Evolutionary conservation across 202 grass and related monocot genomes (phyloP).

Genomic region (Hordeum pubiflorum): DNA sequence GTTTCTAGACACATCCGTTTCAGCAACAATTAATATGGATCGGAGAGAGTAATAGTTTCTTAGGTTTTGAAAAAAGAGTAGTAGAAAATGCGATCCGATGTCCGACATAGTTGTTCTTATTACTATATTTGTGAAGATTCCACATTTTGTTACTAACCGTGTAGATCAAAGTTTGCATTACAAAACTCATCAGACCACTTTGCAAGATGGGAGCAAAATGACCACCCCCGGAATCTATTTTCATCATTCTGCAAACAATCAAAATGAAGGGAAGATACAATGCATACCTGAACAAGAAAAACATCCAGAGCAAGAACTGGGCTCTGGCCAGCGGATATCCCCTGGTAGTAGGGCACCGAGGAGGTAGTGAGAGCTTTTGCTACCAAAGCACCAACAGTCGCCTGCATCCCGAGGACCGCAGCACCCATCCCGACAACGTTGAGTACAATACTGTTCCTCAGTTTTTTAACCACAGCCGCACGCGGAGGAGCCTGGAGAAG

Average conservation of each 20-base stretch:
- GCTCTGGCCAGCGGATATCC: constrained; percentile 65
- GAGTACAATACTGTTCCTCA: constrained; percentile 60
- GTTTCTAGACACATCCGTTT: no score
- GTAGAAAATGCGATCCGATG: no score
- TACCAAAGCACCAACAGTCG: constrained; percentile 69
- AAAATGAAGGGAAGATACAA: background rate
- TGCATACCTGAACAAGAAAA: constrained; percentile 78
- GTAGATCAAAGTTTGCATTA: background rate
- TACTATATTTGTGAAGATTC: background rate
- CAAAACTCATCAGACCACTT: background rate
- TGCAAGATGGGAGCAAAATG: background rate
- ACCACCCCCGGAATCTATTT: background rate
- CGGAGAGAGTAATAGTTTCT: no score
- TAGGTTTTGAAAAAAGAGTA: no score
- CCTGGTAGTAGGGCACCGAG: constrained; percentile 72
- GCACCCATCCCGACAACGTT: constrained; percentile 82
- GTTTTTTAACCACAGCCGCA: constrained; percentile 64
- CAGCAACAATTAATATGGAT: no score
- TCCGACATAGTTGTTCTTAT: background rate
- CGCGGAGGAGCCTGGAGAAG: constrained; percentile 70
- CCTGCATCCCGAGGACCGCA: constrained; percentile 80
- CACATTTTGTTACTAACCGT: background rate
- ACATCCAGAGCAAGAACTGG: constrained; percentile 81
- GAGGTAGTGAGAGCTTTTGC: constrained; percentile 69
- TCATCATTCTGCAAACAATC: background rate